phyloP scores from a whole-genome alignment of 1,139 yeast species.

The Hemisphaericaspora subhashii region DNA sequence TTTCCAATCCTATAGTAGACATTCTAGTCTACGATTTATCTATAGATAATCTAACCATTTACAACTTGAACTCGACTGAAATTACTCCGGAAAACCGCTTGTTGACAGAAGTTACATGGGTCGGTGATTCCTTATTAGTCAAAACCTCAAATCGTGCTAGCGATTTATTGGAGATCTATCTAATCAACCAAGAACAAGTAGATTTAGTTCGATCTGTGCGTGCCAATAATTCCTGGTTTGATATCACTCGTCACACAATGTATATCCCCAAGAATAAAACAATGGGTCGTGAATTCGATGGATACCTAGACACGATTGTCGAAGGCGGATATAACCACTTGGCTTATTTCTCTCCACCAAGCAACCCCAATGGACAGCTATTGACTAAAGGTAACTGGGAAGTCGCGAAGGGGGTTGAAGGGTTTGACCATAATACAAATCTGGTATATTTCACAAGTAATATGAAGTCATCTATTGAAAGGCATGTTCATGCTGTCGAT shows the following conservation, averaged over 20 bases:
- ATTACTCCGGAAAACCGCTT: conserved; percentile 27
- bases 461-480: conserved; percentile 50
- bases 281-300: conserved; percentile 44
- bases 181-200: conserved; percentile 27
- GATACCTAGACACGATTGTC: conserved; percentile 54
- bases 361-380: conserved; percentile 37
- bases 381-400: conserved; percentile 58
- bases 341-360: conserved; percentile 57
- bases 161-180: conserved; percentile 41
- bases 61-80: conserved; percentile 23
- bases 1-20: conserved; percentile 43
- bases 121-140: conserved; percentile 34
- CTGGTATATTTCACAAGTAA: conserved; percentile 51
- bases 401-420: conserved; percentile 47
- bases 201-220: conserved; percentile 35
- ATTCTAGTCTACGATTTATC: conserved; percentile 35
- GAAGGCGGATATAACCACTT: conserved; percentile 55
- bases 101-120: conserved; percentile 48
- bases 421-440: conserved; percentile 44
- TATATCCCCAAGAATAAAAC: conserved; percentile 63
- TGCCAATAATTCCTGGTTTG: conserved; percentile 64
- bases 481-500: conserved; percentile 52
- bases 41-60: conserved; percentile 14
- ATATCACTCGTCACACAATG: conserved; percentile 70
- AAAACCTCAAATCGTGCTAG: conserved; percentile 47